Evolutionary conservation across 1,139 yeast species (phyloP).

Genomic region (Scheffersomyces illinoinensis): DNA sequence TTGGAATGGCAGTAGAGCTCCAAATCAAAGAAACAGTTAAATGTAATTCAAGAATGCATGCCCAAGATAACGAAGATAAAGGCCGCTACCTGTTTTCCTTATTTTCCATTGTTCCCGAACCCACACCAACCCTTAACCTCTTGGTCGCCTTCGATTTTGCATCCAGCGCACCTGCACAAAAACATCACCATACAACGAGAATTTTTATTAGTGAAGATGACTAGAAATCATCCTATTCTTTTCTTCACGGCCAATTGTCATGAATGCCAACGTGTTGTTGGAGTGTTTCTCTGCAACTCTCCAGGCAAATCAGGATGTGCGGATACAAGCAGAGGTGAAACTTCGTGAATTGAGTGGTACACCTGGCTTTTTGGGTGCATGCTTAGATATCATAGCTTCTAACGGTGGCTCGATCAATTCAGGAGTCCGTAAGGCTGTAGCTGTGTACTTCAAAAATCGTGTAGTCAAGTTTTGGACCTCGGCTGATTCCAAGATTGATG

Average conservation of each 20-base stretch:
- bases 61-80: no score
- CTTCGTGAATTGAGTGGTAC: conserved; percentile 55
- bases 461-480: conserved; percentile 64
- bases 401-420: conserved; percentile 41
- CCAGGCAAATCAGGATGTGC: conserved; percentile 60
- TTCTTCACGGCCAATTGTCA: conserved; percentile 17
- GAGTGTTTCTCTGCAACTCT: conserved; percentile 83
- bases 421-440: conserved; percentile 73
- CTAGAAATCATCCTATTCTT: neutral
- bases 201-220: neutral
- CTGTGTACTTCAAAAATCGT: conserved; percentile 82
- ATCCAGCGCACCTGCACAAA: neutral
- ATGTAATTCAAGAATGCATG: neutral
- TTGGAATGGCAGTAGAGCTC: neutral
- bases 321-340: conserved; percentile 70
- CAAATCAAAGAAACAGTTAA: no score
- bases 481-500: conserved; percentile 41
- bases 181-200: neutral
- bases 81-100: neutral
- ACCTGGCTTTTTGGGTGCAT: conserved; percentile 81
- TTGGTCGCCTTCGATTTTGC: conserved; percentile 5
- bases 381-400: conserved; percentile 65
- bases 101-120: neutral
- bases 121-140: neutral
- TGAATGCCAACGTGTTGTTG: conserved; percentile 70